Evolutionary conservation across 2,329 filamentous ascomycete species (phyloP).

Genomic region (Colletotrichum paranaense): DNA sequence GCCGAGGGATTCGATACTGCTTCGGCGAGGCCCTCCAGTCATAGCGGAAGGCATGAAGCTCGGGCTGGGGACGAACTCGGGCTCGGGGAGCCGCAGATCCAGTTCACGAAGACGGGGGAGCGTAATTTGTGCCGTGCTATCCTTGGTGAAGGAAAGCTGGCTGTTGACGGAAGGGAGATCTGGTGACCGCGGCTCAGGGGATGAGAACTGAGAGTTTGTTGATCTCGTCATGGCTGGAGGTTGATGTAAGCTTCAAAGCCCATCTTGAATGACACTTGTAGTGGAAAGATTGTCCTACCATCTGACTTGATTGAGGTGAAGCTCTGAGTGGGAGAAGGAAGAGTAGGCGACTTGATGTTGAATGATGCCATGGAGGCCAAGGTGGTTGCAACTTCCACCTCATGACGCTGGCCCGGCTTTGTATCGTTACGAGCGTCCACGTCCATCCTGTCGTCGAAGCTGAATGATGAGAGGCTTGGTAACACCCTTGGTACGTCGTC

Average conservation of each 20-base stretch:
- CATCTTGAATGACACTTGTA: neutral
- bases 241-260: conserved; percentile 13
- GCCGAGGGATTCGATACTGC: conserved; percentile 27
- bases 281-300: neutral
- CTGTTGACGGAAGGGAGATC: conserved; percentile 24
- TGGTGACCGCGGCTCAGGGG: conserved; percentile 27
- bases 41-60: conserved; percentile 20
- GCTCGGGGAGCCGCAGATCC: conserved; percentile 30
- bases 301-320: conserved; percentile 30
- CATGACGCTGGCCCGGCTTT: conserved; percentile 28
- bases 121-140: conserved; percentile 21
- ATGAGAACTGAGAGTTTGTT: conserved; percentile 32
- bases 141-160: conserved; percentile 24
- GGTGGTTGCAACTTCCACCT: conserved; percentile 31
- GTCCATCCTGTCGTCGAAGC: conserved; percentile 32
- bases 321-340: conserved; percentile 32
- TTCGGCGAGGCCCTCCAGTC: conserved; percentile 15
- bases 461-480: conserved; percentile 28
- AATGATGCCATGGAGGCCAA: conserved; percentile 35
- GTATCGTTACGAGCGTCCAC: conserved; percentile 15
- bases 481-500: conserved; percentile 28
- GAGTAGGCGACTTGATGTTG: conserved; percentile 31
- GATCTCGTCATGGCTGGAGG: conserved; percentile 31
- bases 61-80: conserved; percentile 23
- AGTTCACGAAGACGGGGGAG: conserved; percentile 36